Percentiles rank a stretch among this genome's conserved stretches.
phyloP scores from a whole-genome alignment of 2,329 filamentous ascomycete species.

The Ophiostoma quercus region DNA sequence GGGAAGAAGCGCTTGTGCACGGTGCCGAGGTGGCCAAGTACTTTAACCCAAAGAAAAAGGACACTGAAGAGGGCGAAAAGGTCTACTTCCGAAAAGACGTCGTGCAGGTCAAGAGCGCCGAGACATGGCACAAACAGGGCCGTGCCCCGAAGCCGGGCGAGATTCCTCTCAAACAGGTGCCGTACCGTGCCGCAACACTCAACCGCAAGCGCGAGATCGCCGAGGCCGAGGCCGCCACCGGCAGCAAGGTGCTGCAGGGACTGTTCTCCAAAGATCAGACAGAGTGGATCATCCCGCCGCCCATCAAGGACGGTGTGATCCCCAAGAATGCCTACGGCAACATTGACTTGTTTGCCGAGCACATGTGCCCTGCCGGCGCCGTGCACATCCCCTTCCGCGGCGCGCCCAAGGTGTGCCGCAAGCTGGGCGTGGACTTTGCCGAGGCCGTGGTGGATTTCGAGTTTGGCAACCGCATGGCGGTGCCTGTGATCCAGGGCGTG shows the following conservation, averaged over 20 bases:
- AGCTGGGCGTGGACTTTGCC: conserved; percentile 79
- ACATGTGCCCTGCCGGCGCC: conserved; percentile 80
- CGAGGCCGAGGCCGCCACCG: conserved; percentile 72
- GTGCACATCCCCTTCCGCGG: conserved; percentile 77
- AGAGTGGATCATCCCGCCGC: conserved; percentile 88
- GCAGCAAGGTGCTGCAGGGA: conserved; percentile 79
- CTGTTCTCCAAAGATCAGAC: conserved; percentile 82
- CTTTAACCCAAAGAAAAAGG: conserved; percentile 59
- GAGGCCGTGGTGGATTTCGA: conserved; percentile 96
- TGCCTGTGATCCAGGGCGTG: conserved; percentile 85
- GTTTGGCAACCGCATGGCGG: conserved; percentile 89
- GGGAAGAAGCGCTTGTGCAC: conserved; percentile 80
- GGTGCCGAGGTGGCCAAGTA: conserved; percentile 63
- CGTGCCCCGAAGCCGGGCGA: conserved; percentile 66
- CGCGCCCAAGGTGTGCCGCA: conserved; percentile 73
- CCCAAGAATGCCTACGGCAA: conserved; percentile 95
- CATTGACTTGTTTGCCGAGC: conserved; percentile 89
- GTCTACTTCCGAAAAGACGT: conserved; percentile 78
- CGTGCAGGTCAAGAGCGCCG: conserved; percentile 78
- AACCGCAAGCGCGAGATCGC: conserved; percentile 84
- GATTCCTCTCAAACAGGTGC: conserved; percentile 76
- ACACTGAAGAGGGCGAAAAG: conserved; percentile 47
- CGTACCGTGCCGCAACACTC: conserved; percentile 83
- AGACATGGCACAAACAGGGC: conserved; percentile 98
- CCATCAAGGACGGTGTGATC: conserved; percentile 77